phyloP scores from a whole-genome alignment of 2,329 filamentous ascomycete genomes.

The Stagonosporopsis cucurbitacearum region DNA sequence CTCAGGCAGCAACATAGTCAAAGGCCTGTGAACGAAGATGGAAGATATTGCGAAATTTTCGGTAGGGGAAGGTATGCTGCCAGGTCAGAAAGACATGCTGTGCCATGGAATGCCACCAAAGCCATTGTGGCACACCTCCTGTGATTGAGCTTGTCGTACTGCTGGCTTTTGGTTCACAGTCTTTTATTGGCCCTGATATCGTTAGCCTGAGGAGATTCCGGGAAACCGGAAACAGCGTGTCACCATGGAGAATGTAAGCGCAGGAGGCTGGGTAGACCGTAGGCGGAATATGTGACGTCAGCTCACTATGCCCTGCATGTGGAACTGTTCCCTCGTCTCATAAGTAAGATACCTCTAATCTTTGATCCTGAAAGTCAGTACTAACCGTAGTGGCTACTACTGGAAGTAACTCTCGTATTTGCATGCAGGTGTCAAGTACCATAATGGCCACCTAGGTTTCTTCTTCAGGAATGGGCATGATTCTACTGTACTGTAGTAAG shows the following conservation, averaged over 20 bases:
- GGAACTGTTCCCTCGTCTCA: no score
- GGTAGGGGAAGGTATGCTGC: no score
- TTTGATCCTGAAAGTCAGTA: neutral
- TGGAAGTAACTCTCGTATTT: neutral
- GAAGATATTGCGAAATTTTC: no score
- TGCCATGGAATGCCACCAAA: no score
- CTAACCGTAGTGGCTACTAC: neutral
- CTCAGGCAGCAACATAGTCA: neutral
- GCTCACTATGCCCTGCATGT: neutral
- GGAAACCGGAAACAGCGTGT: neutral
- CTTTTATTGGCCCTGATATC: neutral
- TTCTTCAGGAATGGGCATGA: no score
- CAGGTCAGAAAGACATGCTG: no score
- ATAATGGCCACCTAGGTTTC: no score
- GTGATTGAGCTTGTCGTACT: neutral
- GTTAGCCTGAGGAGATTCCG: no score
- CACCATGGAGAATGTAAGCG: neutral
- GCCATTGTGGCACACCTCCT: neutral
- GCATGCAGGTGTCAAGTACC: neutral
- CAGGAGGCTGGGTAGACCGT: neutral
- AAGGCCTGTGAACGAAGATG: neutral
- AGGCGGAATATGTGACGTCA: conserved; percentile 2
- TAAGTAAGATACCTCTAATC: no score
- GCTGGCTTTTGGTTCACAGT: neutral
- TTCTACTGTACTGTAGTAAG: neutral